Conservation (phyloP, 2,329 filamentous ascomycete species). For the Botrytis tulipae region DNA sequence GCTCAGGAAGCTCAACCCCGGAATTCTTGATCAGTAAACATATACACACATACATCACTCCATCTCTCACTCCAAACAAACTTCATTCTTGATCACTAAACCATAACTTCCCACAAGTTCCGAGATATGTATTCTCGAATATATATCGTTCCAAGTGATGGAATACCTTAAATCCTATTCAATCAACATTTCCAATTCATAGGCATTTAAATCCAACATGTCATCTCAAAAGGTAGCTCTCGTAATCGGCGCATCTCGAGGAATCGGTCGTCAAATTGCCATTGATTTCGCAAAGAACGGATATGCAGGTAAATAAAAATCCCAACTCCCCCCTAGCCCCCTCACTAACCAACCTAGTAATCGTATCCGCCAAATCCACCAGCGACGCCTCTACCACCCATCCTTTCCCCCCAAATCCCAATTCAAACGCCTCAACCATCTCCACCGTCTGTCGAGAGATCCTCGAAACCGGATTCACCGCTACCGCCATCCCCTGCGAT, state of each 20-base stretch:
- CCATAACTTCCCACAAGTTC: background rate
- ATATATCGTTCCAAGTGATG: background rate
- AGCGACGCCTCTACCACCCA: slow-evolving; percentile 56
- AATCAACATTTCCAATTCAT: background rate
- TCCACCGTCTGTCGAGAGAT: slow-evolving; percentile 78
- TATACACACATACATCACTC: background rate
- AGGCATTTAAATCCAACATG: slow-evolving; percentile 18
- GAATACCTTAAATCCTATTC: background rate
- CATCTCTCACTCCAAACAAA: slow-evolving; percentile 3
- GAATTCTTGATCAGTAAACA: slow-evolving; percentile 19
- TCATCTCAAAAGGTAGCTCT: slow-evolving; percentile 54
- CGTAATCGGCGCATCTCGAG: slow-evolving; percentile 72
- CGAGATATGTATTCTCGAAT: background rate
- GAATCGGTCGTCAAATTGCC: slow-evolving; percentile 74
- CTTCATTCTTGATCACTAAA: slow-evolving; percentile 17
- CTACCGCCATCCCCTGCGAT: slow-evolving; percentile 68
- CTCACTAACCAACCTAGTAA: slow-evolving; percentile 36
- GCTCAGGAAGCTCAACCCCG: background rate
- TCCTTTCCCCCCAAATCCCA: slow-evolving; percentile 74
- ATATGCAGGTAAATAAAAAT: slow-evolving; percentile 57
- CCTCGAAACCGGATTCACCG: slow-evolving; percentile 57
- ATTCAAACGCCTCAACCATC: slow-evolving; percentile 74
- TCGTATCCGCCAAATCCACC: slow-evolving; percentile 73
- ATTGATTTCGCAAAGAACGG: slow-evolving; percentile 70
- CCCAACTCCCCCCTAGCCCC: background rate